Conservation (phyloP, 257 asterid species). For the Avicennia marina region DNA sequence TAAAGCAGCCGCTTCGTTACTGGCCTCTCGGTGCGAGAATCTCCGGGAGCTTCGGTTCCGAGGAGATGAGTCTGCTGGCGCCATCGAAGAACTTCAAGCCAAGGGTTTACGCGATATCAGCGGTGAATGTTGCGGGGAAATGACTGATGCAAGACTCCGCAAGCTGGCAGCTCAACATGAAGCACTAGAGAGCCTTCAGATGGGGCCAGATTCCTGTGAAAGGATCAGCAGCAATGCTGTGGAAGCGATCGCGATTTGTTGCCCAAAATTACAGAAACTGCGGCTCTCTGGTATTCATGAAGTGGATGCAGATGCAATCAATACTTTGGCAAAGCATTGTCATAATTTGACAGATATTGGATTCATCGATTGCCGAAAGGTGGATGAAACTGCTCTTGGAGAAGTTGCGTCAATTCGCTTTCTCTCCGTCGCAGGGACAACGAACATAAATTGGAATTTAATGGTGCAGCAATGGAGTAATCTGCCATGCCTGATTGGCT, state of each 20-base stretch:
- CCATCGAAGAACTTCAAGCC: slow-evolving; percentile 58
- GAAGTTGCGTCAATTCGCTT: slow-evolving; percentile 39
- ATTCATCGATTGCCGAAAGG: slow-evolving; percentile 58
- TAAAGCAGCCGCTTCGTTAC: slow-evolving; percentile 44
- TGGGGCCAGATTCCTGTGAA: slow-evolving; percentile 81
- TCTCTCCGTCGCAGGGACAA: slow-evolving; percentile 76
- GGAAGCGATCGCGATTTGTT: slow-evolving; percentile 63
- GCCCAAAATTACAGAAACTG: slow-evolving; percentile 53
- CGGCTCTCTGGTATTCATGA: slow-evolving; percentile 68
- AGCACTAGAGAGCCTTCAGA: slow-evolving; percentile 65
- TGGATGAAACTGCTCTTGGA: slow-evolving; percentile 48
- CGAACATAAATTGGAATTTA: slow-evolving; percentile 52
- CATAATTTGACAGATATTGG: slow-evolving; percentile 54
- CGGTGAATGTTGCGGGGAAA: slow-evolving; percentile 65
- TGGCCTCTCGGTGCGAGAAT: slow-evolving; percentile 52
- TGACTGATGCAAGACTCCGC: slow-evolving; percentile 66
- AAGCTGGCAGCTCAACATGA: slow-evolving; percentile 73
- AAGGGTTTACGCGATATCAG: slow-evolving; percentile 53
- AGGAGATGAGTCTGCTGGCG: slow-evolving; percentile 71
- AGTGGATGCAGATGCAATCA: slow-evolving; percentile 65
- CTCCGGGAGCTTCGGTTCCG: slow-evolving; percentile 70
- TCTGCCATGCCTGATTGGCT: slow-evolving; percentile 55
- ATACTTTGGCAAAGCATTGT: slow-evolving; percentile 63
- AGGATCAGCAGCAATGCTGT: slow-evolving; percentile 71
- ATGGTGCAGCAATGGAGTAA: slow-evolving; percentile 55